Conservation (phyloP, 805 yeast species). For the Barnettozyma botsteinii region DNA sequence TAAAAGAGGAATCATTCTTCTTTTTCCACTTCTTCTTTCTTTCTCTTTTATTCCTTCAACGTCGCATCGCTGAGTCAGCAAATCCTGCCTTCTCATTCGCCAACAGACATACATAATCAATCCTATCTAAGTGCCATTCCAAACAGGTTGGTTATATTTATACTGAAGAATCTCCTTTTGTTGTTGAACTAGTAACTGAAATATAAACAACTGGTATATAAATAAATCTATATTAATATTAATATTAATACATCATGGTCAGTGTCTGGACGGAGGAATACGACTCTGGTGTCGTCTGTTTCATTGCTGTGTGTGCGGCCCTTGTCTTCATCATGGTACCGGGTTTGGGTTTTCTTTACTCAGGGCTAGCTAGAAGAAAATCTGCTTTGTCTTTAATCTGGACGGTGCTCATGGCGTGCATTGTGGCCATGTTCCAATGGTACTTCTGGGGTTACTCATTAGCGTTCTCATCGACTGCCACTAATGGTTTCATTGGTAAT, state of each 20-base stretch:
- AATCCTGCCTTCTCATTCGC: conserved; percentile 4
- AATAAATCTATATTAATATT: background rate
- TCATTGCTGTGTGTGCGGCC: conserved; percentile 57
- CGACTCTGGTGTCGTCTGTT: conserved; percentile 41
- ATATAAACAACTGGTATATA: too few species aligned
- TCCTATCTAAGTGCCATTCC: background rate
- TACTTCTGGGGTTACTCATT: conserved; percentile 97
- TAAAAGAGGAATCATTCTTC: too few species aligned
- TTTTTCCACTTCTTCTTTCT: background rate
- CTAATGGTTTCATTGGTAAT: conserved; percentile 85
- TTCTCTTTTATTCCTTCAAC: too few species aligned
- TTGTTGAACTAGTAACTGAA: too few species aligned
- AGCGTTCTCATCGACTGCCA: conserved; percentile 76
- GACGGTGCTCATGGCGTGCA: conserved; percentile 66
- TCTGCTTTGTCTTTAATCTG: conserved; percentile 85
- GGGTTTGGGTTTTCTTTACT: conserved; percentile 86
- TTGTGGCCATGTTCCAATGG: conserved; percentile 84
- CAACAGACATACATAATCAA: conserved; percentile 2
- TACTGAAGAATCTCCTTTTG: too few species aligned
- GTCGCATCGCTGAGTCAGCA: conserved; percentile 4
- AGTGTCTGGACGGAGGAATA: conserved; percentile 32
- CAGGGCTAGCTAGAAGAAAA: conserved; percentile 86
- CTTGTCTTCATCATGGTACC: conserved; percentile 90
- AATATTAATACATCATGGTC: conserved; percentile 8
- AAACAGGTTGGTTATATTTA: background rate